phyloP scores from a whole-genome alignment of 331 rosid species.

The Malus hybrid region DNA sequence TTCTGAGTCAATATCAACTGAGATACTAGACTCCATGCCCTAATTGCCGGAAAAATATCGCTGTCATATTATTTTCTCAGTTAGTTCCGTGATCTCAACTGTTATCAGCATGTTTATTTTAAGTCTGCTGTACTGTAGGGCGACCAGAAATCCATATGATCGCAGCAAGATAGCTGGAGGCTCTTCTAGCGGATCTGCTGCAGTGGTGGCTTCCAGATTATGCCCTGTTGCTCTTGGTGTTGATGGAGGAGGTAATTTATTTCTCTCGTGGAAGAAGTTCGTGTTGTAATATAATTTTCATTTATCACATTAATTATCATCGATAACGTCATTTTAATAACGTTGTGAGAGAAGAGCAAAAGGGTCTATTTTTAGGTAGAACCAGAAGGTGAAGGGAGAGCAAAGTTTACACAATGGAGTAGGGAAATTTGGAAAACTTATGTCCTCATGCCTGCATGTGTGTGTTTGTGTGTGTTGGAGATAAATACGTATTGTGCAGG shows the following conservation, averaged over 20 bases:
- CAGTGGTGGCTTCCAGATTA: constrained; percentile 85
- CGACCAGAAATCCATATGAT: constrained; percentile 73
- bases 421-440: neutral
- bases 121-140: constrained; percentile 27
- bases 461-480: neutral
- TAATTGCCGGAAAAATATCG: neutral
- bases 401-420: too few relatives aligned
- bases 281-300: neutral
- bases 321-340: too few relatives aligned
- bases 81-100: neutral
- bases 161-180: constrained; percentile 67
- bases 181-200: constrained; percentile 95
- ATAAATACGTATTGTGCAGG: neutral
- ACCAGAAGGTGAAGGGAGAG: too few relatives aligned
- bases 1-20: neutral
- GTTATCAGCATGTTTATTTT: neutral
- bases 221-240: constrained; percentile 94
- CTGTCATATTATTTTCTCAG: neutral
- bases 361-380: too few relatives aligned
- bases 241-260: constrained; percentile 82
- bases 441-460: neutral
- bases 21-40: neutral
- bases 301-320: too few relatives aligned
- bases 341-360: too few relatives aligned
- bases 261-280: neutral